Base-by-base conservation (phyloP, 768 basidiomycete genomes). In the Cyclocybe cylindracea region DNA sequence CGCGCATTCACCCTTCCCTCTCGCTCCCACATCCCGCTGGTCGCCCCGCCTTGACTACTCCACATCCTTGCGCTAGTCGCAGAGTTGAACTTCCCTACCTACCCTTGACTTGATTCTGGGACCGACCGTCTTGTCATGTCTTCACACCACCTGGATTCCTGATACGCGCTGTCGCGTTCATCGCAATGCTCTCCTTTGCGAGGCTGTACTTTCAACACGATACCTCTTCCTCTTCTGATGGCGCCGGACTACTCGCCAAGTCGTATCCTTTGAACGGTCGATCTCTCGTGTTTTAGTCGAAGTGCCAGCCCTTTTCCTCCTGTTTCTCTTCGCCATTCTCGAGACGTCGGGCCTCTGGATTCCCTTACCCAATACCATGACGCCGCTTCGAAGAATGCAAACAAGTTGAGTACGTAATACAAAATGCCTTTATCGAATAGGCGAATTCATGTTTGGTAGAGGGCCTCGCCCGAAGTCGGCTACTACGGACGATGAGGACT, bases 121-220 rank as follows among this genome's bases (percentile, higher is more conserved):
- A 24, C 24, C 24, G n/a, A n/a, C 24, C 24, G 24, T 24, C 24
- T 24, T 24, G 24, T 24, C 24, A 24, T 24, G 24, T 24, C 24
- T 24, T 24, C 24, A 24, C 24, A 5, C 24, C 24, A 5, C 24
- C 24, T 24, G 24, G 24, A 24, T 24, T n/a, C 24, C 24, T 24
- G 50, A 60, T 78, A 44, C 68, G 77, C 60, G 69, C 73, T 42
- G 58, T 73, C 53, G 67, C 64, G 34, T 35, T 58, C 51, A 66
- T 81, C 56, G 62, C 70, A 43, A 61, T 70, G 40, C 70, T 54
- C 66, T 70, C 56, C 43, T 71, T 49, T 63, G 63, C 50, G 61
- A 63, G 10, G 52, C 61, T 35, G 51, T 59, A 31, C 56, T 61
- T 39, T 66, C 65, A 19, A 46, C 65, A 29, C n/a, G 2, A 62